These are phyloP conservation scores for Colletotrichum shisoi DNA, from an alignment of 2,329 filamentous ascomycete genomes.

Conservation along the genomic window DNA sequence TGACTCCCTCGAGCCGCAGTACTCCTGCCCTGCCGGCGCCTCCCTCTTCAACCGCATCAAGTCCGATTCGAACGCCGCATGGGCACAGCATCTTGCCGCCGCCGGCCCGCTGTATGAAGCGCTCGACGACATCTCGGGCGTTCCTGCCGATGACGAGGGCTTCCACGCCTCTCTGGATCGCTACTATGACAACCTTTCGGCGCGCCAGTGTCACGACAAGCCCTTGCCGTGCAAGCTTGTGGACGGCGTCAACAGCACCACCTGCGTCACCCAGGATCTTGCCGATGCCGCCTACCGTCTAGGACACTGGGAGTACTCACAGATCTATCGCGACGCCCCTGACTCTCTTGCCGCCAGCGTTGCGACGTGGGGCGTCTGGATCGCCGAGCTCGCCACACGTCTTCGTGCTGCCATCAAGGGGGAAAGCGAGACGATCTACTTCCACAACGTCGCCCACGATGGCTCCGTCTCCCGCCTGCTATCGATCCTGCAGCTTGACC, in stretches of 20 bases:
- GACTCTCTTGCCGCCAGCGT: slow-evolving; percentile 68
- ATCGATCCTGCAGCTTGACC: slow-evolving; percentile 73
- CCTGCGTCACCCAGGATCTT: slow-evolving; percentile 68
- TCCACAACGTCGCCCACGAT: slow-evolving; percentile 84
- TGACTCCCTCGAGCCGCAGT: slow-evolving; percentile 78
- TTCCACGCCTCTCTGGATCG: slow-evolving; percentile 81
- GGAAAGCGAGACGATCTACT: slow-evolving; percentile 58
- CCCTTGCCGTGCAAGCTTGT: slow-evolving; percentile 72
- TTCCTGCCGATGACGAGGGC: slow-evolving; percentile 61
- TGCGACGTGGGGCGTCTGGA: slow-evolving; percentile 73
- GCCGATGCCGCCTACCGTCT: slow-evolving; percentile 77
- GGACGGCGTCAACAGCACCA: slow-evolving; percentile 54
- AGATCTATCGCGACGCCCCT: slow-evolving; percentile 74
- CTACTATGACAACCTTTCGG: slow-evolving; percentile 85
- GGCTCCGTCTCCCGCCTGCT: slow-evolving; percentile 74
- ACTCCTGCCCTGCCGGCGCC: slow-evolving; percentile 66
- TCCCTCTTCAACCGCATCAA: slow-evolving; percentile 55
- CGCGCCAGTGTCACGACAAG: slow-evolving; percentile 77
- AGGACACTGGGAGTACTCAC: slow-evolving; percentile 82
- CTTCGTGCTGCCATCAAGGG: slow-evolving; percentile 63
- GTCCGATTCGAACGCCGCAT: slow-evolving; percentile 56
- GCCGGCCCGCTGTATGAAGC: slow-evolving; percentile 62
- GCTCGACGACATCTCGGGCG: slow-evolving; percentile 74
- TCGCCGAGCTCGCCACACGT: slow-evolving; percentile 74
- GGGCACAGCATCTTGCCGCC: slow-evolving; percentile 70